These are phyloP conservation scores for Quercus glauca DNA, from an alignment of 306 rosid species.

Conservation along the genomic window DNA sequence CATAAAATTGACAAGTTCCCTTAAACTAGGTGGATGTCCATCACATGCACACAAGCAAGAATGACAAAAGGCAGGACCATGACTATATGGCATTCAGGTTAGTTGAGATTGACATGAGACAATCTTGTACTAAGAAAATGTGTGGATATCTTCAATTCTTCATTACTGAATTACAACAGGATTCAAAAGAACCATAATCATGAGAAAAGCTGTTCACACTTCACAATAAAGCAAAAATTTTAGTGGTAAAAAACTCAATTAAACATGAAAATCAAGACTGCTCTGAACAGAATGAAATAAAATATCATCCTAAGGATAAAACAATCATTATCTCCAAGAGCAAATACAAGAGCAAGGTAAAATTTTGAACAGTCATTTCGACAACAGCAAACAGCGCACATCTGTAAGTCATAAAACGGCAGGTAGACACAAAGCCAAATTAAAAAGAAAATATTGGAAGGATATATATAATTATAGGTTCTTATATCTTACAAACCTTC, in stretches of 20 bases:
- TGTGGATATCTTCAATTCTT: too few relatives aligned
- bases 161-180: too few relatives aligned
- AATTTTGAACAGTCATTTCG: not conserved
- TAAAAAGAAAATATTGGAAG: constrained; percentile 2
- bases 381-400: not conserved
- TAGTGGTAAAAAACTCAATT: not conserved
- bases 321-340: not conserved
- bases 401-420: not conserved
- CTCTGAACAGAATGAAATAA: not conserved
- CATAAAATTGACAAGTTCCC: not conserved
- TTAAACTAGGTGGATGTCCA: not conserved
- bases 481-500: constrained; percentile 56
- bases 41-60: not conserved
- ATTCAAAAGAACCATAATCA: not conserved
- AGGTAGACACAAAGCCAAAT: not conserved
- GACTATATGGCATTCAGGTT: not conserved
- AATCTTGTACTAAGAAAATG: too few relatives aligned
- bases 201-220: not conserved
- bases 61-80: not conserved
- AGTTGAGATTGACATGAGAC: too few relatives aligned
- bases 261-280: not conserved
- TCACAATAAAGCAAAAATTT: not conserved
- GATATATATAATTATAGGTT: constrained; percentile 15
- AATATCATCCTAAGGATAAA: not conserved
- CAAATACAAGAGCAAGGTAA: not conserved